Conservation (phyloP, 2,329 filamentous ascomycete species). For the Sporothrix brunneoviolacea region DNA sequence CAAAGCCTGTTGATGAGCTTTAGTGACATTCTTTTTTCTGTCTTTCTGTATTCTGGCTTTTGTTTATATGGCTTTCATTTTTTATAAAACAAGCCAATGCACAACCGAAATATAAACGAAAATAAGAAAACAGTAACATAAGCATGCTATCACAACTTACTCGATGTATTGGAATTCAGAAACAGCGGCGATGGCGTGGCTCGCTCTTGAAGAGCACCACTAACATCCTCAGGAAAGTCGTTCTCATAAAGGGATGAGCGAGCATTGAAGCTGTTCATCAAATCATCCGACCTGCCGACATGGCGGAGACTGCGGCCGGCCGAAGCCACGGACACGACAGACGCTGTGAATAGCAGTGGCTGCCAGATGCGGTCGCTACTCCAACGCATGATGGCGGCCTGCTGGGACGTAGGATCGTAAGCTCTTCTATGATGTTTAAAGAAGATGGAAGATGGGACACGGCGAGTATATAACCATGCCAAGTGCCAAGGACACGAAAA, state of each 20-base stretch:
- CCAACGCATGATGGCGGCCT: slow-evolving; percentile 14
- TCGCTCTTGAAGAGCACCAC: not conserved
- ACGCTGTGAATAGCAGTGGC: slow-evolving; percentile 8
- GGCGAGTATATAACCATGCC: not conserved
- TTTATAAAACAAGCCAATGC: too few relatives aligned
- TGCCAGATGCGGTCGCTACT: not conserved
- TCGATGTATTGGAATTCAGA: slow-evolving; percentile 17
- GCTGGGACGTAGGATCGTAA: too few relatives aligned
- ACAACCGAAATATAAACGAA: too few relatives aligned
- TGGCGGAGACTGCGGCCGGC: slow-evolving; percentile 17
- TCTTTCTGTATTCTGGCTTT: too few relatives aligned
- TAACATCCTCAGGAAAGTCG: not conserved
- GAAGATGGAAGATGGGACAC: not conserved
- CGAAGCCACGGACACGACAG: slow-evolving; percentile 5
- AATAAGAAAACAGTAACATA: too few relatives aligned
- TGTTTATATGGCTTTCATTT: too few relatives aligned
- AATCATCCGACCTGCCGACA: slow-evolving; percentile 10
- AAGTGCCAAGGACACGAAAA: too few relatives aligned
- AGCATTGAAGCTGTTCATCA: not conserved
- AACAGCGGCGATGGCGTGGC: slow-evolving; percentile 12
- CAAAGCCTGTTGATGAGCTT: slow-evolving; percentile 41
- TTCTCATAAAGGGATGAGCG: not conserved
- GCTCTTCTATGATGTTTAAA: too few relatives aligned
- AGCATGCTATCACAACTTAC: too few relatives aligned
- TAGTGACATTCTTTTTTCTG: too few relatives aligned